A percentile compares a stretch with the other conserved stretches of the same genome.
Evolutionary conservation across 2,329 filamentous ascomycete genomes (phyloP).

Genomic region (Bipolaris sorokiniana): DNA sequence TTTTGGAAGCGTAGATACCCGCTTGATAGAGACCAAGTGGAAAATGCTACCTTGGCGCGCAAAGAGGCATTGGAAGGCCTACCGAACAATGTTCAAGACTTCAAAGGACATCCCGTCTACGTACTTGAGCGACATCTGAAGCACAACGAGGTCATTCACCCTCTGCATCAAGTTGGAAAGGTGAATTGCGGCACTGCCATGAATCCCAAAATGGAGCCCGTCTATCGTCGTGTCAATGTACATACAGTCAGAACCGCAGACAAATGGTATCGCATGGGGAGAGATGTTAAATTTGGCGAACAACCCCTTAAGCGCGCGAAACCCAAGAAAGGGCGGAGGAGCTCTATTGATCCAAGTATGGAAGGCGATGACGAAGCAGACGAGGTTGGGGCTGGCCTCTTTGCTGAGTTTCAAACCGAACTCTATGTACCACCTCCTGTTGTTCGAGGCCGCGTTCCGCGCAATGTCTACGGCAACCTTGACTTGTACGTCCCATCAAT

Average conservation of each 20-base stretch:
- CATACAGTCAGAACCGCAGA: slow-evolving; percentile 77
- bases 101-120: slow-evolving; percentile 77
- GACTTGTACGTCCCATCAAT: slow-evolving; percentile 69
- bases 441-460: slow-evolving; percentile 70
- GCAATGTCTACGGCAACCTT: slow-evolving; percentile 67
- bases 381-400: slow-evolving; percentile 60
- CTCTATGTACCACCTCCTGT: slow-evolving; percentile 79
- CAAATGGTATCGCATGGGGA: slow-evolving; percentile 88
- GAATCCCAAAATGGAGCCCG: slow-evolving; percentile 70
- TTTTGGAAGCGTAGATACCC: slow-evolving; percentile 46
- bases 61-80: slow-evolving; percentile 76
- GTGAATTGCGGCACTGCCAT: slow-evolving; percentile 68
- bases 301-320: slow-evolving; percentile 76
- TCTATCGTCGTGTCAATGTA: slow-evolving; percentile 84
- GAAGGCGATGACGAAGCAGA: slow-evolving; percentile 47
- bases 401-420: slow-evolving; percentile 68
- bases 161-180: slow-evolving; percentile 75
- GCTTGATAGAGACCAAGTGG: slow-evolving; percentile 78
- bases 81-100: slow-evolving; percentile 84
- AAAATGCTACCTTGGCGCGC: slow-evolving; percentile 75
- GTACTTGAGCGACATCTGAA: slow-evolving; percentile 85
- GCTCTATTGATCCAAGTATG: slow-evolving; percentile 36
- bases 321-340: slow-evolving; percentile 40
- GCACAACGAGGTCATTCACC: slow-evolving; percentile 80
- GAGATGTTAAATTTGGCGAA: slow-evolving; percentile 76